Evolutionary conservation across 2,329 filamentous ascomycete species (phyloP), one percentile per base, ranked within the genome.

Genomic region (Xylariaceae sp.): DNA sequence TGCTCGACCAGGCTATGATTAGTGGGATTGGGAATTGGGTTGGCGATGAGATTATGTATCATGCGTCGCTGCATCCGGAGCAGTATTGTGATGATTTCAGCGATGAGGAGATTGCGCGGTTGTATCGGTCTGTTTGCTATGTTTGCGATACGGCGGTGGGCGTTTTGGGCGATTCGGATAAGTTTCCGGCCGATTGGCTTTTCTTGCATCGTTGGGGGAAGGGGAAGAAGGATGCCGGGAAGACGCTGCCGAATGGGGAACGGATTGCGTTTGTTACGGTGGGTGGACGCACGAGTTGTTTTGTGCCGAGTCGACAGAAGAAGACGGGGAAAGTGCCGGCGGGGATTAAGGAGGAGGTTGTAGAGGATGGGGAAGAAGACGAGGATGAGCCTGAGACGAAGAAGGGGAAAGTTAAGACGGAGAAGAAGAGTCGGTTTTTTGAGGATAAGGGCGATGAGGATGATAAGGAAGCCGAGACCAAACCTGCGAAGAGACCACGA

Each of bases 1-100:
- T 17, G 17, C 17, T 17, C 17, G 17, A 97, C 71, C 94, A 99
- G 74, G 82, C 85, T 15, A 89, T 89, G 71, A 89, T 97, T 62
- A 94, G 89, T 68, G 94, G 94, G 6, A 90, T 99, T 63, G 94
- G 94, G 0, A 97, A 97, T 71, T 99, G 93, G 93, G 93, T 99
- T 56, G 92, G 88, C 0, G 94, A 99, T 71, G 94, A 99, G 73
- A 87, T 96, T 5, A 78, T 99, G 55, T 99, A 92, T 70, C 88
- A 97, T 66, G 89, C 94, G 4, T 86, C 83, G 53, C 82, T 97
- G 13, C 93, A 99, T 66, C 94, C 94, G 0, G 93, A 97, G 72
- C 91, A 96, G 72, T 95, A 95, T 75, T 91, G 88, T 74, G 87
- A 97, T 69, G 89, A 89, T 0, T 88, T 97, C 65, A 80, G 73